These are phyloP conservation scores for Colletotrichum sublineola DNA, from an alignment of 2,329 filamentous ascomycete genomes.

Conservation along the genomic window DNA sequence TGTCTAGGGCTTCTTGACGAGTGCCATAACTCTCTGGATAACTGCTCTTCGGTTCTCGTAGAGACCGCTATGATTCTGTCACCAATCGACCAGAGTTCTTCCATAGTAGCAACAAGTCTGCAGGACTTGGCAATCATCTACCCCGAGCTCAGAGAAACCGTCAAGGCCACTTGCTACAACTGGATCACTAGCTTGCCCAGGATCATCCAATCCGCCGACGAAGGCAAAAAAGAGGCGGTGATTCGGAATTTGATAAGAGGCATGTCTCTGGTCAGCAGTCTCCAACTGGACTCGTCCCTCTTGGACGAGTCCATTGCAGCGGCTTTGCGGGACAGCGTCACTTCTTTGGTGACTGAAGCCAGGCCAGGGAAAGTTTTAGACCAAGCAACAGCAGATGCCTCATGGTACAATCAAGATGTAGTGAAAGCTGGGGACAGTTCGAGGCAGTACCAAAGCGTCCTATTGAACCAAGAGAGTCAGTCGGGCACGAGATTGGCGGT, in stretches of 20 bases:
- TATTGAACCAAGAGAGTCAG: slow-evolving; percentile 76
- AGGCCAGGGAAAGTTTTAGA: slow-evolving; percentile 50
- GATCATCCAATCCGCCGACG: slow-evolving; percentile 86
- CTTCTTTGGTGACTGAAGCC: slow-evolving; percentile 55
- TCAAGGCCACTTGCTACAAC: slow-evolving; percentile 80
- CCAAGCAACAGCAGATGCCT: slow-evolving; percentile 49
- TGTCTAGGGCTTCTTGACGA: slow-evolving; percentile 83
- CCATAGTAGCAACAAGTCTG: slow-evolving; percentile 63
- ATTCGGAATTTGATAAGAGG: slow-evolving; percentile 83
- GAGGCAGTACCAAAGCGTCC: slow-evolving; percentile 68
- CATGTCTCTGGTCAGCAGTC: slow-evolving; percentile 73
- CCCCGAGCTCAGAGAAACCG: slow-evolving; percentile 69
- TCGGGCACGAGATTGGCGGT: slow-evolving; percentile 71
- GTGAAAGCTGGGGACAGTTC: slow-evolving; percentile 42
- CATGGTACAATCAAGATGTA: slow-evolving; percentile 49
- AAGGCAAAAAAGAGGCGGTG: slow-evolving; percentile 78
- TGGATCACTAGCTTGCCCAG: slow-evolving; percentile 87
- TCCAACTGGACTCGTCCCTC: slow-evolving; percentile 74
- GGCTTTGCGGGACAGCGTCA: slow-evolving; percentile 81
- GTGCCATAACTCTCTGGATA: slow-evolving; percentile 79
- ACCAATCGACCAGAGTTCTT: slow-evolving; percentile 59
- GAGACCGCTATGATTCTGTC: slow-evolving; percentile 84
- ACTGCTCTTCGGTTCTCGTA: slow-evolving; percentile 78
- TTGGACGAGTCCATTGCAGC: slow-evolving; percentile 76
- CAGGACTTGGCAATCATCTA: slow-evolving; percentile 74